Conservation (phyloP, 2,329 filamentous ascomycete genomes). For the Exophiala sp. region DNA sequence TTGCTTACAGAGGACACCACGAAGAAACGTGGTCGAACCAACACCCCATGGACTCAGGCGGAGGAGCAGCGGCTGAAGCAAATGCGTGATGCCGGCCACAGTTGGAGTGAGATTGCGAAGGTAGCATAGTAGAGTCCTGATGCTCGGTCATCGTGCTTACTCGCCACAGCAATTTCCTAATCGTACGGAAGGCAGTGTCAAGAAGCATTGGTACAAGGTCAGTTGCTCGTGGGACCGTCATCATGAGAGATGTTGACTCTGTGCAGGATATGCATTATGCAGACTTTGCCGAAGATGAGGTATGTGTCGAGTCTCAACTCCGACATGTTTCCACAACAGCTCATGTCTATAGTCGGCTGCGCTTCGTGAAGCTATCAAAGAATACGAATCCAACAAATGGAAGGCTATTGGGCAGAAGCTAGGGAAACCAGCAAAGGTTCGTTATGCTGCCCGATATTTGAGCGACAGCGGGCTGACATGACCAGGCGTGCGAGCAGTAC, state of each 20-base stretch:
- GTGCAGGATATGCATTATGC: conserved; percentile 96
- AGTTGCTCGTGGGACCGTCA: conserved; percentile 18
- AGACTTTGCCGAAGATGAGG: conserved; percentile 96
- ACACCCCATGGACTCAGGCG: conserved; percentile 94
- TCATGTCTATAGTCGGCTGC: conserved; percentile 37
- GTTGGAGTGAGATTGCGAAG: conserved; percentile 98
- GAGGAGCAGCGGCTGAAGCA: conserved; percentile 90
- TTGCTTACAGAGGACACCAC: conserved; percentile 27
- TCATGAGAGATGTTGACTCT: conserved; percentile 25
- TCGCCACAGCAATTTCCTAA: conserved; percentile 73
- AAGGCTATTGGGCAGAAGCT: conserved; percentile 96
- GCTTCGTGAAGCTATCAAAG: conserved; percentile 90
- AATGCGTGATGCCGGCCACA: conserved; percentile 89
- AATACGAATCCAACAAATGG: conserved; percentile 99
- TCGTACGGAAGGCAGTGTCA: conserved; percentile 93
- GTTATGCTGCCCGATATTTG: conserved; percentile 26
- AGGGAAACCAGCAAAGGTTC: conserved; percentile 92
- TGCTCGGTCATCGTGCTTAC: conserved; percentile 15
- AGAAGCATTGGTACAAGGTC: conserved; percentile 99
- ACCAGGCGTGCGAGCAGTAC: conserved; percentile 80
- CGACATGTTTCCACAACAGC: conserved; percentile 1
- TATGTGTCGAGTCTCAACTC: conserved; percentile 36
- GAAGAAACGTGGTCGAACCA: conserved; percentile 89
- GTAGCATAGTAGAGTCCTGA: conserved; percentile 46
- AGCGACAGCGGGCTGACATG: conserved; percentile 1